phyloP scores from a whole-genome alignment of 2,329 filamentous ascomycete species.

The Blastomyces silverae region DNA sequence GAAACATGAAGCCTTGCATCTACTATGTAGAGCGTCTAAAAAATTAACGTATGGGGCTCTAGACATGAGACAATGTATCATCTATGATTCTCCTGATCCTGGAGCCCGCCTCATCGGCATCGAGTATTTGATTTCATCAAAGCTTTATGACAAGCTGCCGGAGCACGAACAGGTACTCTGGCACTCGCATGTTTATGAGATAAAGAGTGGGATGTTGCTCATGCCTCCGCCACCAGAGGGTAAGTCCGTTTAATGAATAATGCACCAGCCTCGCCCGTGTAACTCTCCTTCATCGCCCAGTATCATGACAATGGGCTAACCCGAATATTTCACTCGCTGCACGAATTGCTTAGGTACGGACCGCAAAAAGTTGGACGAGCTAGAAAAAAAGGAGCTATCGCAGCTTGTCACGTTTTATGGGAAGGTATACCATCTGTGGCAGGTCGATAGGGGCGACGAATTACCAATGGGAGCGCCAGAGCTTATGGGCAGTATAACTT shows the following conservation, averaged over 20 bases:
- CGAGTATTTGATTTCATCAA: constrained; percentile 77
- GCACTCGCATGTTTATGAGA: constrained; percentile 60
- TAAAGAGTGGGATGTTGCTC: constrained; percentile 41
- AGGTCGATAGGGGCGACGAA: constrained; percentile 65
- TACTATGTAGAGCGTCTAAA: background rate
- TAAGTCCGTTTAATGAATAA: constrained; percentile 13
- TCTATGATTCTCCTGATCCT: constrained; percentile 65
- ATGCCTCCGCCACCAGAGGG: constrained; percentile 33
- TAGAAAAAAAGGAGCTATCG: background rate
- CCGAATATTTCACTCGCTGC: too few species aligned
- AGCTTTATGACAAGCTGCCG: constrained; percentile 60
- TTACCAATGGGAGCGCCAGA: constrained; percentile 56
- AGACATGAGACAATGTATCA: constrained; percentile 76
- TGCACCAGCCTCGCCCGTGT: constrained; percentile 17
- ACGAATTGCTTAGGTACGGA: background rate
- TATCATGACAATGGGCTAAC: background rate
- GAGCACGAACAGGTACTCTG: constrained; percentile 65
- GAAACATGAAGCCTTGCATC: background rate
- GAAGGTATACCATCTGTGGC: constrained; percentile 82
- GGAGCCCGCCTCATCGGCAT: constrained; percentile 71
- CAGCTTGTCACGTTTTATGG: constrained; percentile 55
- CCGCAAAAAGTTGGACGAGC: background rate
- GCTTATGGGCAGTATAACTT: constrained; percentile 56
- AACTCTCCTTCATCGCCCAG: constrained; percentile 37
- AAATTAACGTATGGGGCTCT: constrained; percentile 13